Evolutionary conservation across 192 early-diverging fungal species (phyloP), one percentile per base, ranked within the genome.

Genomic region (Chytriomyces confervae): DNA sequence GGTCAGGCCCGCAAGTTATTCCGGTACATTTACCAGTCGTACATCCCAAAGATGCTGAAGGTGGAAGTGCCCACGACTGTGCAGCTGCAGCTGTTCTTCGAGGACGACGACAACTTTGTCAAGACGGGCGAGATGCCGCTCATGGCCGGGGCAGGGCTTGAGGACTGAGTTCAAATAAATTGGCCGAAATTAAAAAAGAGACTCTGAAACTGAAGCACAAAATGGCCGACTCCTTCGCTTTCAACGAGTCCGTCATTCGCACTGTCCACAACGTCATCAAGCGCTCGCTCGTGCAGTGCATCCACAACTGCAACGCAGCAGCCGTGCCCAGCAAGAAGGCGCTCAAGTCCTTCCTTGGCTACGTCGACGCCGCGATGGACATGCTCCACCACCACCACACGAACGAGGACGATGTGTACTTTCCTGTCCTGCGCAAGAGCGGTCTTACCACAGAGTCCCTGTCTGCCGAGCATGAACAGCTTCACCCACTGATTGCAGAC

Each of bases 1-100:
- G 13, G 50, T 5, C 88, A 90, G 69, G 82, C 82, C 1, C 75
- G 69, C 6, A 90, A 91, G 68, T 20, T 89, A 10, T 29, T 89
- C 6, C 44, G 11, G 11, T 76, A 82, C 46, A 78, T 90, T n/a
- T 24, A 67, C 44, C 62, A 83, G 7, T 66, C 67, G 8, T 78
- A 60, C 23, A 13, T 86, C 1, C 87, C 79, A 0, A 20, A 76
- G 46, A 83, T 85, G 61, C 66, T 80, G 27, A 62, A 66, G n/a
- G 36, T 61, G n/a, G 45, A 49, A 5, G 53, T 84, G 3, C 78
- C 84, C 4, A 49, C 77, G 9, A 68, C 82, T 13, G 82, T 77
- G 29, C 69, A 80, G 5, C 75, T 90, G 29, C 60, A 86, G 27
- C 36, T 87, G 61, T 86, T 83, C 67, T 60, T 90, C 45, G 83